These are phyloP conservation scores for Phytopythium vexans DNA, from an alignment of 352 stramenopile genomes.

Conservation along the genomic window DNA sequence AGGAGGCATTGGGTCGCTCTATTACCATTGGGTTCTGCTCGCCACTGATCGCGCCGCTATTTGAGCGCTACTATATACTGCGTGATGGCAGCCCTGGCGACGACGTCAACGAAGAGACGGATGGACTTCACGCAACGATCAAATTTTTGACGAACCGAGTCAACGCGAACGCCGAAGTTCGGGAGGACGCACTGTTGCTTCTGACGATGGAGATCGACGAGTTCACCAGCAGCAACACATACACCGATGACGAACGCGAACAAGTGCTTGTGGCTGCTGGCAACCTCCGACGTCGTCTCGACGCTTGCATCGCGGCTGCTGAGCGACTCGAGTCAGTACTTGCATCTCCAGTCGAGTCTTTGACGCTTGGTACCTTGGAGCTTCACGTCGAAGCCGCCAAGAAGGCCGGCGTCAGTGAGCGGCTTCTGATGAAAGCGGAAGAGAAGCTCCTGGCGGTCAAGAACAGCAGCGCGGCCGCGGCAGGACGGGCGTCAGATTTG, in stretches of 20 bases:
- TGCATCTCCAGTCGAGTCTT: constrained; percentile 33
- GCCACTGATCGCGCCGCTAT: constrained; percentile 37
- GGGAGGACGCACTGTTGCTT: constrained; percentile 54
- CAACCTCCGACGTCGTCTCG: constrained; percentile 42
- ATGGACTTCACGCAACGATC: constrained; percentile 51
- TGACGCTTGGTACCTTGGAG: constrained; percentile 49
- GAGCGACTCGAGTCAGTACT: constrained; percentile 46
- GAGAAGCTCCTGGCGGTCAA: constrained; percentile 38
- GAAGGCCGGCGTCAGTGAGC: constrained; percentile 55
- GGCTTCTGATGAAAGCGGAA: constrained; percentile 56
- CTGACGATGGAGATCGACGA: constrained; percentile 49
- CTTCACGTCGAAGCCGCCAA: constrained; percentile 53
- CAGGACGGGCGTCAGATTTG: constrained; percentile 2
- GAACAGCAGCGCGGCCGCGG: background rate
- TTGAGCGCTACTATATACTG: constrained; percentile 40
- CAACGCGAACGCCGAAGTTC: constrained; percentile 47
- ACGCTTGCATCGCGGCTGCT: constrained; percentile 41
- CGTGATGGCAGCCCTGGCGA: constrained; percentile 14
- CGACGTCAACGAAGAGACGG: constrained; percentile 9
- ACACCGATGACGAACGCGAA: constrained; percentile 26
- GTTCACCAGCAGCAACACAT: constrained; percentile 25
- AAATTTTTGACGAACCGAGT: constrained; percentile 54
- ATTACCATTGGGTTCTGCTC: constrained; percentile 62
- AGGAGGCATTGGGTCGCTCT: constrained; percentile 47
- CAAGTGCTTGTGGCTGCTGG: constrained; percentile 38